Percentiles rank a stretch among this genome's conserved stretches.
phyloP scores from a whole-genome alignment of 2,329 filamentous ascomycete species.

The Allantophomopsis cytisporea region DNA sequence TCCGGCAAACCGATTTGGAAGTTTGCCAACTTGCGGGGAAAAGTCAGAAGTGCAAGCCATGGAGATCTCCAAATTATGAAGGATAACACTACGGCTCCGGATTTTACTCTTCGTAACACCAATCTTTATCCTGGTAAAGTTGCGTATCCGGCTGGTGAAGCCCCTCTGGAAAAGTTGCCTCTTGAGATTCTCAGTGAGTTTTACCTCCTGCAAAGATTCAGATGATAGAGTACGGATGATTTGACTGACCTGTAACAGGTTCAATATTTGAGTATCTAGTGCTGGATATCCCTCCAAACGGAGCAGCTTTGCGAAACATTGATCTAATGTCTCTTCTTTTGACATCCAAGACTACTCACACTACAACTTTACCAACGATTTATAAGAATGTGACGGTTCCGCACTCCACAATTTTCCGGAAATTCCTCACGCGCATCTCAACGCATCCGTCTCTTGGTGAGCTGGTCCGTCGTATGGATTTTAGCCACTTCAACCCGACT shows the following conservation, averaged over 20 bases:
- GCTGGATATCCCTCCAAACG: conserved; percentile 62
- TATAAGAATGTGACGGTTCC: conserved; percentile 73
- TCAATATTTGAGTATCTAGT: conserved; percentile 64
- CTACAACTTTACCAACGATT: conserved; percentile 58
- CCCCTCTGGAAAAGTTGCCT: conserved; percentile 54
- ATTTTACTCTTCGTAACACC: conserved; percentile 5
- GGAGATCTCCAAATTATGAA: conserved; percentile 36
- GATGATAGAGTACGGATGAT: not conserved
- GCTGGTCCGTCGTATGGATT: conserved; percentile 67
- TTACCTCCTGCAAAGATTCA: conserved; percentile 1
- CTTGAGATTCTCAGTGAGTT: conserved; percentile 57
- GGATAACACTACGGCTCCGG: not conserved
- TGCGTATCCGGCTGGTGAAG: conserved; percentile 26
- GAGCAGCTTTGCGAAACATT: conserved; percentile 61
- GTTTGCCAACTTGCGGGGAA: conserved; percentile 12
- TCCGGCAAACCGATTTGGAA: too few relatives aligned
- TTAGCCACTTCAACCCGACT: conserved; percentile 74
- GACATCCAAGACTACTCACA: conserved; percentile 62
- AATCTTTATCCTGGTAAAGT: conserved; percentile 10
- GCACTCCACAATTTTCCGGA: conserved; percentile 72
- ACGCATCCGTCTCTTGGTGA: conserved; percentile 56
- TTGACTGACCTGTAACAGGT: conserved; percentile 28
- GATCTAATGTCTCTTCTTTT: conserved; percentile 66
- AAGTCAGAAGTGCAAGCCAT: conserved; percentile 45
- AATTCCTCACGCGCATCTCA: conserved; percentile 58